Evolutionary conservation across 139 green algal genomes (phyloP), one percentile per base, ranked within the genome.

Genomic region (Pleodorina starrii): DNA sequence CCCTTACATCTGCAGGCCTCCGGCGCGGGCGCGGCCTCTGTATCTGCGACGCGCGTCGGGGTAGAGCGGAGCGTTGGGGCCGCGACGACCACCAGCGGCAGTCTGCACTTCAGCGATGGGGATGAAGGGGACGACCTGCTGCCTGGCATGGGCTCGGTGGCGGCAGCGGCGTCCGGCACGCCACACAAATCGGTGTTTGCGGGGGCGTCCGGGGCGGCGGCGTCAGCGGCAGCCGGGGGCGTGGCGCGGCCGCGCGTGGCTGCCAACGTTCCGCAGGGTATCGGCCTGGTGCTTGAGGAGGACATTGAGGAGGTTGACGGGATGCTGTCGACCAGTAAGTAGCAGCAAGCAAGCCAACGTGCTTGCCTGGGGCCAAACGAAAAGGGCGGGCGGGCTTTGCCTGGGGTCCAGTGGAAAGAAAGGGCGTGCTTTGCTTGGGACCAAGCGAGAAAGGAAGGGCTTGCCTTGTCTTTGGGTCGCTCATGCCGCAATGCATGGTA

Each of bases 301-400:
- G 84, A 89, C 69, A 82, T 89, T 60, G 84, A 89, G 36, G 84
- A 89, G 36, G 68, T 73, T 54, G 84, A 89, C 46, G 66, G 66
- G 27, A 69, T 88, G 42, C 42, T 88, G 32, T 88, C 82, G 16
- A 87, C 29, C 19, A 79, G 82, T 87, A 32, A 66, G 80, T 75
- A 43, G 74, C 19, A 16, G n/a, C n/a, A n/a, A n/a, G n/a, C n/a
- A n/a, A n/a, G n/a, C n/a, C n/a, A n/a, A n/a, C n/a, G n/a, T n/a
- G n/a, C n/a, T n/a, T n/a, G n/a, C n/a, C n/a, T n/a, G n/a, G n/a
- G n/a, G n/a, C n/a, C n/a, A n/a, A n/a, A n/a, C n/a, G n/a, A n/a
- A n/a, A n/a, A n/a, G n/a, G n/a, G n/a, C n/a, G n/a, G n/a, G n/a
- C n/a, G n/a, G n/a, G n/a, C n/a, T n/a, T n/a, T n/a, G n/a, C n/a